A percentile compares a stretch with the other conserved stretches of the same genome.
Evolutionary conservation across 768 basidiomycete genomes (phyloP).

Genomic region (Punctularia strigosozonata): DNA sequence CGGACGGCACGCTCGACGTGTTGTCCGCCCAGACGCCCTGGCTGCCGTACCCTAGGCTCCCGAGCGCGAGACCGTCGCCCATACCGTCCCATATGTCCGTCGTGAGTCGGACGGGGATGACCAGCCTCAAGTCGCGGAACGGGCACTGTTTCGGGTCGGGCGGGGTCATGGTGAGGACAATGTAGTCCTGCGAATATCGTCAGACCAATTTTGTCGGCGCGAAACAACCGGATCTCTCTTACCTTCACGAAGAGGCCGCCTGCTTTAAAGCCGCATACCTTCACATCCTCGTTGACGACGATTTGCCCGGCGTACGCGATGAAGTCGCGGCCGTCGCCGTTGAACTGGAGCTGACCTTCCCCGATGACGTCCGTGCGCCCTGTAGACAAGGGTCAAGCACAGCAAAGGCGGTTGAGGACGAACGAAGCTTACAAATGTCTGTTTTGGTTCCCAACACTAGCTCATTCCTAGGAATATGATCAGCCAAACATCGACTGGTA

Average conservation of each 20-base stretch:
- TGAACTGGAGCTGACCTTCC: conserved; percentile 14
- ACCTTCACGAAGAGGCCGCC: conserved; percentile 57
- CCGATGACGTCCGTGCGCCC: too few species aligned
- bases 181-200: conserved; percentile 37
- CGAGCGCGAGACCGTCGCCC: neutral
- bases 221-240: conserved; percentile 6
- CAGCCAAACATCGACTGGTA: conserved; percentile 2
- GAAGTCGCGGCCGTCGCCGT: conserved; percentile 57
- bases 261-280: conserved; percentile 52
- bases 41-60: neutral
- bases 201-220: conserved; percentile 2
- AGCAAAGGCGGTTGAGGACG: too few species aligned
- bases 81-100: conserved; percentile 44
- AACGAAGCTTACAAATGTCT: conserved; percentile 64
- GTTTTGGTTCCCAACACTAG: conserved; percentile 42
- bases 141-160: conserved; percentile 40
- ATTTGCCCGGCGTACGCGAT: conserved; percentile 55
- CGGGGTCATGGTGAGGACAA: conserved; percentile 50
- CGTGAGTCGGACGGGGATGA: conserved; percentile 51
- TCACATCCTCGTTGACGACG: conserved; percentile 31
- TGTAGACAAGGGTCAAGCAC: too few species aligned
- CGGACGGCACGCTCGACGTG: neutral
- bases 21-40: too few species aligned
- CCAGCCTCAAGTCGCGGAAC: conserved; percentile 47
- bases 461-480: conserved; percentile 26